Conservation (phyloP, 768 basidiomycete species). For the Inosperma sp. region DNA sequence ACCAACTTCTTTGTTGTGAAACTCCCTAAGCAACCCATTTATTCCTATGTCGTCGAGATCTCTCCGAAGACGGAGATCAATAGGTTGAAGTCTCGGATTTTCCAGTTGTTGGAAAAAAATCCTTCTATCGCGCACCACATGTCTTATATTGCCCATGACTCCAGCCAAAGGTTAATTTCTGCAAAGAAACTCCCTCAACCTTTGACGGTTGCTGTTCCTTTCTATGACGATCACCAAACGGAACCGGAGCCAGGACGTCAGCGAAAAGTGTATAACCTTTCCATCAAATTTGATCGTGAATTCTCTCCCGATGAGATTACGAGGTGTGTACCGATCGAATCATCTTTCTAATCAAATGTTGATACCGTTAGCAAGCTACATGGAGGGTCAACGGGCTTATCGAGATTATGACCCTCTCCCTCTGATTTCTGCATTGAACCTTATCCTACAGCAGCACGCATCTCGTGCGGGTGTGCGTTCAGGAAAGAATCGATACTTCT, state of each 20-base stretch:
- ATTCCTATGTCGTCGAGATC: constrained; percentile 55
- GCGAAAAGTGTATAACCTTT: constrained; percentile 40
- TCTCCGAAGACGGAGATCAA: constrained; percentile 43
- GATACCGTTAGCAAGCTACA: constrained; percentile 38
- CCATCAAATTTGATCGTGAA: constrained; percentile 39
- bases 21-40: constrained; percentile 43
- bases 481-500: constrained; percentile 56
- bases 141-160: constrained; percentile 50
- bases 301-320: constrained; percentile 32
- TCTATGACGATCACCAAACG: constrained; percentile 39
- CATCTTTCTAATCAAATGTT: neutral
- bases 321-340: too few species aligned
- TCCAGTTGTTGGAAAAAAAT: constrained; percentile 48
- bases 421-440: constrained; percentile 53
- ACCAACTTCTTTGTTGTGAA: constrained; percentile 61
- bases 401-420: constrained; percentile 47
- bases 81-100: constrained; percentile 45
- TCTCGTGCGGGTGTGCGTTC: constrained; percentile 45
- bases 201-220: constrained; percentile 36
- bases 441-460: constrained; percentile 50
- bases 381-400: constrained; percentile 42
- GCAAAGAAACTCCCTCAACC: constrained; percentile 43
- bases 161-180: constrained; percentile 43
- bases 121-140: constrained; percentile 33
- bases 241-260: constrained; percentile 32